phyloP scores from a whole-genome alignment of 495 filamentous ascomycete species.

The Entonaema liquescens region DNA sequence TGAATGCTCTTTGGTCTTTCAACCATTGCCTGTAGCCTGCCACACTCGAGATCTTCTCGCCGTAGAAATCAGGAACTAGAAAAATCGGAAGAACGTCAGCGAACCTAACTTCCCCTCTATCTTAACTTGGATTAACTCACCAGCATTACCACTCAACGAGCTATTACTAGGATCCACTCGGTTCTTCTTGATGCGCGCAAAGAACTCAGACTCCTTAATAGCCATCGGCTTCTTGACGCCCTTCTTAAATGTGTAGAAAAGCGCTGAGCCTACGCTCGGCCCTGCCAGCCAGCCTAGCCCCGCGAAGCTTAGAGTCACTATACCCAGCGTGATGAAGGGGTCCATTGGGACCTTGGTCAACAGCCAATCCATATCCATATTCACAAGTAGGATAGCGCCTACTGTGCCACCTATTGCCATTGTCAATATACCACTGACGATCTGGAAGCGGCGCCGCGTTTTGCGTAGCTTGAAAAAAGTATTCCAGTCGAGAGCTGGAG shows the following conservation, averaged over 20 bases:
- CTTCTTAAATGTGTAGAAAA: conserved; percentile 77
- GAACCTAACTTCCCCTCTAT: neutral
- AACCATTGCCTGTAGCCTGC: conserved; percentile 91
- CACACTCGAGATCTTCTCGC: conserved; percentile 96
- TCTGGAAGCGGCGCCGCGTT: conserved; percentile 81
- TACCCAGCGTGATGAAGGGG: conserved; percentile 81
- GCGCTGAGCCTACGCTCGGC: conserved; percentile 76
- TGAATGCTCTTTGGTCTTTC: conserved; percentile 97
- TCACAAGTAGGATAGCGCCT: conserved; percentile 70
- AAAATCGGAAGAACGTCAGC: conserved; percentile 9
- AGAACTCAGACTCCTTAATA: conserved; percentile 90
- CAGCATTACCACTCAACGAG: conserved; percentile 63
- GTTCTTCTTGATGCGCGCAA: conserved; percentile 83
- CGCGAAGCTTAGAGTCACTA: conserved; percentile 75
- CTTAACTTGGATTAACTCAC: conserved; percentile 51
- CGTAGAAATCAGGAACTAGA: conserved; percentile 72
- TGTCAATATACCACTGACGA: conserved; percentile 74
- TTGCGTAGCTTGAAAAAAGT: conserved; percentile 90
- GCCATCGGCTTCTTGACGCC: conserved; percentile 72
- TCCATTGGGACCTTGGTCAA: conserved; percentile 78
- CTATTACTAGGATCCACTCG: conserved; percentile 80
- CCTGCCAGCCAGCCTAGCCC: conserved; percentile 87
- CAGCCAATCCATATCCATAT: conserved; percentile 72
- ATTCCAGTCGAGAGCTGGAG: conserved; percentile 79
- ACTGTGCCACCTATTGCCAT: conserved; percentile 64